Evolutionary conservation across 352 stramenopile genomes (phyloP).

Genomic region (Detonula confervacea): DNA sequence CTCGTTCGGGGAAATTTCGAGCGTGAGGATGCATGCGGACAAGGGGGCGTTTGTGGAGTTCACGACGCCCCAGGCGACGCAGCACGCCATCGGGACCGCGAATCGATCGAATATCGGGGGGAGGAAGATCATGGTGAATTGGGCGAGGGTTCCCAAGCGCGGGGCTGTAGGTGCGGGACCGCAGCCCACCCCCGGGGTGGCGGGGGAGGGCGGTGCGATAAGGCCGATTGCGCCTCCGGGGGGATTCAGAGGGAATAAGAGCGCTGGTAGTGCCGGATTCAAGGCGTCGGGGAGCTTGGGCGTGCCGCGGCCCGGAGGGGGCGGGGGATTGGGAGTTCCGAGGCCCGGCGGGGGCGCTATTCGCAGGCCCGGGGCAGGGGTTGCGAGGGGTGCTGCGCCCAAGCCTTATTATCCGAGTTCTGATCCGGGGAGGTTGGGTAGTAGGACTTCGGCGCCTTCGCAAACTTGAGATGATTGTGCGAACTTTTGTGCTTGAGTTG

Average conservation of each 20-base stretch:
- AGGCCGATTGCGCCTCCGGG: conserved; percentile 63
- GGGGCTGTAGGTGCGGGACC: conserved; percentile 54
- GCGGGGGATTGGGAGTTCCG: conserved; percentile 46
- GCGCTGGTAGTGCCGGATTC: conserved; percentile 47
- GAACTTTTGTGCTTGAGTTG: too few species aligned
- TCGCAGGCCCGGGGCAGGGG: conserved; percentile 49
- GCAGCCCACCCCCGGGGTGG: conserved; percentile 24
- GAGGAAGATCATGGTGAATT: conserved; percentile 69
- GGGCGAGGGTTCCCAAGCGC: conserved; percentile 78
- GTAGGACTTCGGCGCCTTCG: conserved; percentile 21
- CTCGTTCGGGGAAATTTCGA: conserved; percentile 81
- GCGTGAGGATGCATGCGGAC: conserved; percentile 72
- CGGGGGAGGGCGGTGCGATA: conserved; percentile 37
- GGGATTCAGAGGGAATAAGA: conserved; percentile 34
- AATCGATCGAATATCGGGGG: conserved; percentile 70
- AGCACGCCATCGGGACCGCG: conserved; percentile 77
- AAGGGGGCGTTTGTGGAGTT: conserved; percentile 85
- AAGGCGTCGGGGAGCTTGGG: conserved; percentile 28
- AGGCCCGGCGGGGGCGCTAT: conserved; percentile 69
- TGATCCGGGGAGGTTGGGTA: conserved; percentile 72
- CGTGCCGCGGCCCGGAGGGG: conserved; percentile 31
- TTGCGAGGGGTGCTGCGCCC: conserved; percentile 37
- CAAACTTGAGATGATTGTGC: conserved; percentile 8
- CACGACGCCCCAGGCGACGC: conserved; percentile 70
- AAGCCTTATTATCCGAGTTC: conserved; percentile 82